Percentiles rank a stretch among this genome's conserved stretches.
These are phyloP conservation scores for Sphaerosporella brunnea DNA, from an alignment of 495 filamentous ascomycete genomes.

Conservation along the genomic window DNA sequence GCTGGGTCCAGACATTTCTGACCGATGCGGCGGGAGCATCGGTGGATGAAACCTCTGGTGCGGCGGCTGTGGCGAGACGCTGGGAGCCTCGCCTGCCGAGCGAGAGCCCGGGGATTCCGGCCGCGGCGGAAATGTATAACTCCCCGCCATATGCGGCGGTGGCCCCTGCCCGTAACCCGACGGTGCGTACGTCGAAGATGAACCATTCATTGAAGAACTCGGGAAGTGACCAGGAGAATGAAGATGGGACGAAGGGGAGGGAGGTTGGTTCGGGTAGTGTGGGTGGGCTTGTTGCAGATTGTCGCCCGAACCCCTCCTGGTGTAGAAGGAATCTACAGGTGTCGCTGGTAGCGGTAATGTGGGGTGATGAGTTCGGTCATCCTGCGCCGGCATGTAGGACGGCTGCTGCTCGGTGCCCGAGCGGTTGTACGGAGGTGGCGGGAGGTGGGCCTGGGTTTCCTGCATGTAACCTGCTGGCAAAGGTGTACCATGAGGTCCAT, in stretches of 20 bases:
- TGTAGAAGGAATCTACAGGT: conserved; percentile 16
- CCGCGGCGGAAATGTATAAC: conserved; percentile 22
- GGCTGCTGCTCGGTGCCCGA: background rate
- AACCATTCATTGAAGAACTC: conserved; percentile 8
- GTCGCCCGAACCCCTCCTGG: conserved; percentile 23
- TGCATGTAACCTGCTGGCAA: conserved; percentile 34
- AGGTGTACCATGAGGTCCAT: conserved; percentile 33
- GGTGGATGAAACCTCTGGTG: conserved; percentile 21
- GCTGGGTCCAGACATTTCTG: conserved; percentile 19
- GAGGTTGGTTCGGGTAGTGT: conserved; percentile 21
- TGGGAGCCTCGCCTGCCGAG: conserved; percentile 21
- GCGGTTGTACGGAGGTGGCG: conserved; percentile 18
- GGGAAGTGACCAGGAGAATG: conserved; percentile 11
- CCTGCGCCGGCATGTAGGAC: conserved; percentile 26
- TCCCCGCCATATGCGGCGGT: conserved; percentile 16
- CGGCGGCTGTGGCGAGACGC: conserved; percentile 17
- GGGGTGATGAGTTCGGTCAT: conserved; percentile 25
- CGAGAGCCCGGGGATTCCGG: conserved; percentile 22
- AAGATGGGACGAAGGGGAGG: conserved; percentile 28
- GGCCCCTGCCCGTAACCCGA: conserved; percentile 18
- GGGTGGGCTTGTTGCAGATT: conserved; percentile 21
- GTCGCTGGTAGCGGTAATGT: background rate
- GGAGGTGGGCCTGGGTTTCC: conserved; percentile 17
- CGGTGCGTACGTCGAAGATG: conserved; percentile 17
- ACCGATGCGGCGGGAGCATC: conserved; percentile 15